Evolutionary conservation across 257 asterid species (phyloP).

Genomic region (Lycium barbarum): DNA sequence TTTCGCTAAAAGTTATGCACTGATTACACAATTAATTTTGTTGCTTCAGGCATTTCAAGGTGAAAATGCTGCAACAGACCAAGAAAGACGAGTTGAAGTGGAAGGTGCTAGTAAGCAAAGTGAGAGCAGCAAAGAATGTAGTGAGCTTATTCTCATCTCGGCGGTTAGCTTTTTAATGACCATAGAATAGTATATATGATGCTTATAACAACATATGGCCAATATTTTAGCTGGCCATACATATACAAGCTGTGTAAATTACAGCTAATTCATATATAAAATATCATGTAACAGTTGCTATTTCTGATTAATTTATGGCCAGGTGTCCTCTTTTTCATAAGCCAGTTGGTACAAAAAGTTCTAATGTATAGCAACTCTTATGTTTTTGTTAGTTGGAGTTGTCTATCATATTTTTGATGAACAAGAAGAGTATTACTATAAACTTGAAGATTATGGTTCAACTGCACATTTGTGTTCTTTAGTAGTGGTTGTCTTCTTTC

Average conservation of each 20-base stretch:
- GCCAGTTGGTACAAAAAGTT: background rate
- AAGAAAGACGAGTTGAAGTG: conserved; percentile 75
- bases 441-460: background rate
- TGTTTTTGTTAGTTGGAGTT: background rate
- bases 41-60: conserved; percentile 76
- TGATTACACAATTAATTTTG: background rate
- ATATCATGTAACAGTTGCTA: conserved; percentile 17
- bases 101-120: conserved; percentile 73
- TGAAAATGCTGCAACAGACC: conserved; percentile 69
- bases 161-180: conserved; percentile 43
- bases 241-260: conserved; percentile 7
- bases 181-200: conserved; percentile 21
- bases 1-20: background rate
- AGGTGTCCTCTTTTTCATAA: background rate
- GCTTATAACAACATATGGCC: conserved; percentile 39
- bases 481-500: background rate
- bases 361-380: background rate
- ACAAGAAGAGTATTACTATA: background rate
- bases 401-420: background rate
- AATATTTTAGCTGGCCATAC: conserved; percentile 53
- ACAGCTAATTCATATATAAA: background rate
- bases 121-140: conserved; percentile 60
- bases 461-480: background rate
- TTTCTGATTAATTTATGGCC: conserved; percentile 15
- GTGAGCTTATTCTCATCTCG: conserved; percentile 52